phyloP scores from a whole-genome alignment of 306 rosid genomes.

The Trichosanthes cucumerina region DNA sequence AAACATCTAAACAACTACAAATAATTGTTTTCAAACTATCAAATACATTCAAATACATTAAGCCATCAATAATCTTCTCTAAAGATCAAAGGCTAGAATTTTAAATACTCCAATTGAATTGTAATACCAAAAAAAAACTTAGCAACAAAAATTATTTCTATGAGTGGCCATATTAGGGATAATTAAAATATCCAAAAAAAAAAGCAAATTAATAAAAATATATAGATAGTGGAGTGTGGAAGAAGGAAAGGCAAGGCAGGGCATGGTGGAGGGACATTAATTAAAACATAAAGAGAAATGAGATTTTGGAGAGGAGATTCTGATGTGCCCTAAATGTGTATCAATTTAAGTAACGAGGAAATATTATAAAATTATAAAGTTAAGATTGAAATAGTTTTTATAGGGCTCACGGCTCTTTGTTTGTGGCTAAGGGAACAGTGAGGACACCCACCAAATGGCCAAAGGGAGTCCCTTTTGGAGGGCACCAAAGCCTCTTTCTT shows the following conservation, averaged over 20 bases:
- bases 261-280: background rate
- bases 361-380: background rate
- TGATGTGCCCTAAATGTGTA: slow-evolving; percentile 9
- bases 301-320: background rate
- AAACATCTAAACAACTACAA: too few relatives aligned
- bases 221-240: background rate
- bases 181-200: background rate
- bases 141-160: too few relatives aligned
- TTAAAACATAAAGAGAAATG: background rate
- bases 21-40: too few relatives aligned
- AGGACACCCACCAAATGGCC: slow-evolving; percentile 38
- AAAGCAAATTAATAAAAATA: background rate
- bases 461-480: slow-evolving; percentile 20
- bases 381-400: slow-evolving; percentile 1
- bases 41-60: too few relatives aligned
- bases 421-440: slow-evolving; percentile 92
- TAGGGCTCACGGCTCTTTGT: slow-evolving; percentile 52
- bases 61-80: too few relatives aligned
- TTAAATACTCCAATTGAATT: too few relatives aligned
- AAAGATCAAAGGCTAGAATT: too few relatives aligned
- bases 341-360: background rate
- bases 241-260: background rate
- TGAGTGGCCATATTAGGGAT: too few relatives aligned
- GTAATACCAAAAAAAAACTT: too few relatives aligned
- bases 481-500: slow-evolving; percentile 39